phyloP scores from a whole-genome alignment of 2,329 filamentous ascomycete genomes.

The Epichloe uncinata region DNA sequence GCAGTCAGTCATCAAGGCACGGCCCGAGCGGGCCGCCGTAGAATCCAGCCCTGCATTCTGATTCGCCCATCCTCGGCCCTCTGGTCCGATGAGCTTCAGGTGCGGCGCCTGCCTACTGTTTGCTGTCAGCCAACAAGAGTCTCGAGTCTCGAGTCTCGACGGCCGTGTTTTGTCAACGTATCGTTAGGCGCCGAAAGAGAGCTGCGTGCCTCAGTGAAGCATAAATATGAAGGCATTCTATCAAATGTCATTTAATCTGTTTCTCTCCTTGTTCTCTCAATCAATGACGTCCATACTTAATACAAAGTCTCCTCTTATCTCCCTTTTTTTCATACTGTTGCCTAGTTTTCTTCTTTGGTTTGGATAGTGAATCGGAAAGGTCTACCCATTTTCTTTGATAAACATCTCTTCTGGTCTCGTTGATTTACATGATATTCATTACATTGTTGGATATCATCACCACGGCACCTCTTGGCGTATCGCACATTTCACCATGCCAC shows the following conservation, averaged over 20 bases:
- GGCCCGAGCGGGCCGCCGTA: neutral
- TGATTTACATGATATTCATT: neutral
- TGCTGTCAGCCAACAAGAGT: neutral
- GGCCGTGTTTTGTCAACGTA: neutral
- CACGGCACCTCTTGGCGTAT: neutral
- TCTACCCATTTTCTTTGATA: neutral
- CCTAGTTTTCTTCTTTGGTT: neutral
- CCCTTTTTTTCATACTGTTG: too few species aligned
- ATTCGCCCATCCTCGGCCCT: neutral
- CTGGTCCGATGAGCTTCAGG: neutral
- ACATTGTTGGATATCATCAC: neutral
- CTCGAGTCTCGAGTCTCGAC: neutral
- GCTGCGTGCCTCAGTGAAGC: neutral
- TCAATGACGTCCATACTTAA: neutral
- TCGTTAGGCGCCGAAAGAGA: neutral
- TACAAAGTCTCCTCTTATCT: neutral
- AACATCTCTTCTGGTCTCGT: neutral
- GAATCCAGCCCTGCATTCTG: neutral
- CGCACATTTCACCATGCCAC: neutral
- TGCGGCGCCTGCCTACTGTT: neutral
- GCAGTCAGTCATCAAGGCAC: neutral
- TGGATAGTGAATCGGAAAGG: neutral
- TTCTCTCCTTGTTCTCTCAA: neutral
- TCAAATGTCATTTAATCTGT: neutral
- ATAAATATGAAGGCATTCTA: neutral